Base-by-base conservation (phyloP, 2,329 filamentous ascomycete genomes). In the Phyllosticta ampelicida region DNA sequence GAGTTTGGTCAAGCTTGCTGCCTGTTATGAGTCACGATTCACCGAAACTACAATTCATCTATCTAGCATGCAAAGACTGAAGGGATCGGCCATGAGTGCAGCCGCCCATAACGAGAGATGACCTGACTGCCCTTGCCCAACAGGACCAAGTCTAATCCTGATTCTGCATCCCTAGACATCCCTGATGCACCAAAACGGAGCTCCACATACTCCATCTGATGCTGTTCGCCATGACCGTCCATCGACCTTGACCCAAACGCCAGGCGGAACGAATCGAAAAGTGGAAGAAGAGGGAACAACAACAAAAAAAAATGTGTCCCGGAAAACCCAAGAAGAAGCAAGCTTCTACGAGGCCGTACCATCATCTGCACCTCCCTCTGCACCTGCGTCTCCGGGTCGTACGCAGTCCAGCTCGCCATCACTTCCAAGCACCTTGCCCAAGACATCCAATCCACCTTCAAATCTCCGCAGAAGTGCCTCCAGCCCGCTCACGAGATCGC, bases 401-500 rank as follows among this genome's bases (percentile, higher is more conserved):
- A 19, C 51, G 10, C 26, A 9, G 9, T 48, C 51, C 30, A 51
- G 18, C 6, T 57, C 57, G 29, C 48, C 53, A 50, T 55, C 54
- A 5, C 13, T 56, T 5, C 65, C 64, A 11, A 68, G 60, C 30
- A 74, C 69, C 57, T 68, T 72, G 49, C 65, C 64, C 23, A 73
- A 66, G 20, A 69, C 63, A 5, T 66, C 65, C 54, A 75, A 60
- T 5, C 66, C 65, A 48, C 66, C 63, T 55, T 73, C 70, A 53
- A 76, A 70, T 9, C 63, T 64, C 36, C 66, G 64, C 9, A 75
- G 62, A 51, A 76, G 58, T 18, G 63, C 67, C 29, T 75, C 71
- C 28, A 75, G 48, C 3, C 67, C 70, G 16, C 59, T 64, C 51
- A 73, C 71, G 16, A 70, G 60, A 57, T 73, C 67, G 28, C 71